Evolutionary conservation across 495 filamentous ascomycete genomes (phyloP).

Genomic region (Aspergillus ostianus): DNA sequence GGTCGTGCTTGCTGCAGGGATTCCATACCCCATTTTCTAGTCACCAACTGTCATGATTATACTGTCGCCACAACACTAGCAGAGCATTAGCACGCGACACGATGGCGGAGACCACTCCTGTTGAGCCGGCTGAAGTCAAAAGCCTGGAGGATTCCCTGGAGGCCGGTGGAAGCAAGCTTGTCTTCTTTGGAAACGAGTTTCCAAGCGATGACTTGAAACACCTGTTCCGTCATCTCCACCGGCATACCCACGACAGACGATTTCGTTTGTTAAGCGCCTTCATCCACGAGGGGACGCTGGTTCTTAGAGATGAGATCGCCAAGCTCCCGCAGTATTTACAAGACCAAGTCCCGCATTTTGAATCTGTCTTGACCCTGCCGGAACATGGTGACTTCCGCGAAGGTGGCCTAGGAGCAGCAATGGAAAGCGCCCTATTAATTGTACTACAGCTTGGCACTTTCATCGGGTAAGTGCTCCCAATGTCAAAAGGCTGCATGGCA

Average conservation of each 20-base stretch:
- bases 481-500: not conserved
- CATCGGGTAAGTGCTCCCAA: constrained; percentile 37
- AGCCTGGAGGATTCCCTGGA: no score
- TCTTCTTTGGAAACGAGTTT: constrained; percentile 45
- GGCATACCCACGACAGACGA: constrained; percentile 37
- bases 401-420: constrained; percentile 32
- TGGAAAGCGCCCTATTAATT: constrained; percentile 39
- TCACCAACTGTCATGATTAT: no score
- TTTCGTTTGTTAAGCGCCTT: constrained; percentile 34
- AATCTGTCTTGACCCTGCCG: constrained; percentile 32
- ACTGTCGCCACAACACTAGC: no score
- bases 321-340: constrained; percentile 24
- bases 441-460: constrained; percentile 32
- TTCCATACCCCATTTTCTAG: no score
- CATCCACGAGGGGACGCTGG: constrained; percentile 33
- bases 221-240: constrained; percentile 40
- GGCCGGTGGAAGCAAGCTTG: constrained; percentile 12
- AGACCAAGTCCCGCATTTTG: constrained; percentile 35
- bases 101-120: no score
- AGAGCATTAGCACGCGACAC: no score
- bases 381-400: constrained; percentile 30
- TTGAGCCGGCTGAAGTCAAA: no score
- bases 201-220: constrained; percentile 37
- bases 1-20: no score
- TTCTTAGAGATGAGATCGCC: constrained; percentile 35